Base-by-base conservation (phyloP, 768 basidiomycete genomes). In the Mycena vitilis region DNA sequence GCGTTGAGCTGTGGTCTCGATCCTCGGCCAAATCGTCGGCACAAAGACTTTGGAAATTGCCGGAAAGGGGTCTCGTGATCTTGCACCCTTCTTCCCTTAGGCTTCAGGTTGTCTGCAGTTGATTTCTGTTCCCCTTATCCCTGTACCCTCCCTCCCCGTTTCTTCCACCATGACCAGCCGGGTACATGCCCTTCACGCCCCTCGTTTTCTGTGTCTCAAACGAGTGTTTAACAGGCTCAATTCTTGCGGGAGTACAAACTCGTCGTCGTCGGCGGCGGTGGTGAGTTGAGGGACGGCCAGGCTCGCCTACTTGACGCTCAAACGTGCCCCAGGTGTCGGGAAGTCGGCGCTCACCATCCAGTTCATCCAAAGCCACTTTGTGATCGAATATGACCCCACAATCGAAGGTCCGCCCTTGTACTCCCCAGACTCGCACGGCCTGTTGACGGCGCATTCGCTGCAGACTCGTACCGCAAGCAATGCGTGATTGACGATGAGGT, bases 401-500 rank as follows among this genome's bases (percentile, higher is more conserved):
- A 69, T 69, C 55, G 68, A 69, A 58, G 68, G 69, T 66, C 5
- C 20, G 94, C 91, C 67, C 70, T 59, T 80, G 73, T 58, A 34
- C 56, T 61, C 20, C 16, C 58, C 54, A 55, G 45, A 53, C 53
- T 48, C 30, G 40, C 53, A 34, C 58, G 30, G 22, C 37, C 25
- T 61, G 20, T 8, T 58, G 20, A 62, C 40, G 34, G 16, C n/a
- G 25, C n/a, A 10, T n/a, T 22, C 48, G 11, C 56, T 18, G 16
- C 72, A 95, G 96, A 99, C 78, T 98, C 96, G 52, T 99, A 98
- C 83, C 87, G 97, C 72, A 99, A 98, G 79, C 96, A 98, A 77
- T 96, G 95, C 71, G 91, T 97, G 40, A 95, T 99, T 72, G 96
- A 99, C 80, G 96, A 97, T n/a, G 95, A 98, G 80, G 95, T 98